Percentiles rank a stretch among this genome's conserved stretches.
Conservation (phyloP, 192 early-diverging fungal species). For the Mortierella claussenii region DNA sequence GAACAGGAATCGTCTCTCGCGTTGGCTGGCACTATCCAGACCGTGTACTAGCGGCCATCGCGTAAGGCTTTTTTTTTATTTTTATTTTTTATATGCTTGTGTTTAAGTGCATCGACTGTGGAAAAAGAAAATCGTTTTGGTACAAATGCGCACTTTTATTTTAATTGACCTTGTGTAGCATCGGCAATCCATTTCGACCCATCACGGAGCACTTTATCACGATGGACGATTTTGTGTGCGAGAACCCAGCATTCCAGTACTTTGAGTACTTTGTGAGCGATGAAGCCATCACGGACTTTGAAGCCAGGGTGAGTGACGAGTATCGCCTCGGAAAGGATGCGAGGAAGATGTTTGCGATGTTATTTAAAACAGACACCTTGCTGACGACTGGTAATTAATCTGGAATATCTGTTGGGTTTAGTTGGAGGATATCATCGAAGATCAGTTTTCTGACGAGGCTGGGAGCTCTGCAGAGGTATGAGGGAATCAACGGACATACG, state of each 20-base stretch:
- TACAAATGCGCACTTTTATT: too few species aligned
- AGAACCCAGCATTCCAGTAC: conserved; percentile 20
- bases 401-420: too few species aligned
- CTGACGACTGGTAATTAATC: too few species aligned
- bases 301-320: too few species aligned
- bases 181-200: conserved; percentile 11
- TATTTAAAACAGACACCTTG: too few species aligned
- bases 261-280: conserved; percentile 2
- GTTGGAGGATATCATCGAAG: conserved; percentile 1
- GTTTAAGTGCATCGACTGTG: too few species aligned
- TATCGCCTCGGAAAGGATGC: too few species aligned
- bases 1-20: not conserved
- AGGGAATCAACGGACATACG: too few species aligned
- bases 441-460: not conserved
- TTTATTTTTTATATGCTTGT: conserved; percentile 14
- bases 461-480: conserved; percentile 2
- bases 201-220: conserved; percentile 3
- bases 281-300: too few species aligned
- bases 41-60: conserved; percentile 2
- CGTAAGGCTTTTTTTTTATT: conserved; percentile 1
- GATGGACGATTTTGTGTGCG: not conserved
- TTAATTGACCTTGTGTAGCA: too few species aligned
- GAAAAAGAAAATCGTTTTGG: too few species aligned
- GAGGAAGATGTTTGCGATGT: too few species aligned
- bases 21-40: conserved; percentile 19